Evolutionary conservation across 352 stramenopile genomes (phyloP).

Genomic region (Phytopythium montanum): DNA sequence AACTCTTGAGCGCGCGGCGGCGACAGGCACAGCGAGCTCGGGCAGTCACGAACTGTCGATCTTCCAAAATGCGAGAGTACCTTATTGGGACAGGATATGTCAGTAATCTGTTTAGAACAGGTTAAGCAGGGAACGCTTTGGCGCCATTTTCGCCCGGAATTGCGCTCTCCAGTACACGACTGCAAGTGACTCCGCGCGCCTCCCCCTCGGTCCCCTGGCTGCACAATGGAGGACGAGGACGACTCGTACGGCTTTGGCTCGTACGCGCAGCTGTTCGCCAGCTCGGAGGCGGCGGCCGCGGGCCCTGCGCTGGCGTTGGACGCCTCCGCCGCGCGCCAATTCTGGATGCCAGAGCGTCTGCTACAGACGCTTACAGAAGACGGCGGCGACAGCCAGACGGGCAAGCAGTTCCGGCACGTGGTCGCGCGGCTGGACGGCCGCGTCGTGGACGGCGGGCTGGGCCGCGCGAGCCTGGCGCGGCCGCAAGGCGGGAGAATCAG

Average conservation of each 20-base stretch:
- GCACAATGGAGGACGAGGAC: constrained; percentile 48
- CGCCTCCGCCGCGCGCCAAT: constrained; percentile 28
- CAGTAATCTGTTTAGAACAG: no score
- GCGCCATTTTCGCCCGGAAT: no score
- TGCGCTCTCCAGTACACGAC: no score
- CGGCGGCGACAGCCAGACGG: constrained; percentile 10
- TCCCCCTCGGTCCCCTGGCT: neutral
- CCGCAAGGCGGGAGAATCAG: constrained; percentile 12
- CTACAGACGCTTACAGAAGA: constrained; percentile 41
- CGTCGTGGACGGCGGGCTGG: constrained; percentile 46
- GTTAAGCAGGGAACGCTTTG: no score
- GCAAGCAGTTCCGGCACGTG: constrained; percentile 40
- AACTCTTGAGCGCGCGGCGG: no score
- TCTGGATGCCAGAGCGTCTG: constrained; percentile 46
- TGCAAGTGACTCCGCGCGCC: neutral
- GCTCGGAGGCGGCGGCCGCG: constrained; percentile 1
- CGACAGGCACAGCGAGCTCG: no score
- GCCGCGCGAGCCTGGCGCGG: constrained; percentile 21
- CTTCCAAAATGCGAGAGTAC: no score
- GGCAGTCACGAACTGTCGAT: no score
- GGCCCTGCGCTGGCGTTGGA: constrained; percentile 23
- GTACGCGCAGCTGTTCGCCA: constrained; percentile 57
- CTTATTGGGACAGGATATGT: no score
- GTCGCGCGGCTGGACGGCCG: constrained; percentile 48
- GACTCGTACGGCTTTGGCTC: constrained; percentile 71